Evolutionary conservation across 164 flowering plant genomes (phyloP), one percentile per base, ranked within the genome.

Genomic region (Aristolochia contorta): DNA sequence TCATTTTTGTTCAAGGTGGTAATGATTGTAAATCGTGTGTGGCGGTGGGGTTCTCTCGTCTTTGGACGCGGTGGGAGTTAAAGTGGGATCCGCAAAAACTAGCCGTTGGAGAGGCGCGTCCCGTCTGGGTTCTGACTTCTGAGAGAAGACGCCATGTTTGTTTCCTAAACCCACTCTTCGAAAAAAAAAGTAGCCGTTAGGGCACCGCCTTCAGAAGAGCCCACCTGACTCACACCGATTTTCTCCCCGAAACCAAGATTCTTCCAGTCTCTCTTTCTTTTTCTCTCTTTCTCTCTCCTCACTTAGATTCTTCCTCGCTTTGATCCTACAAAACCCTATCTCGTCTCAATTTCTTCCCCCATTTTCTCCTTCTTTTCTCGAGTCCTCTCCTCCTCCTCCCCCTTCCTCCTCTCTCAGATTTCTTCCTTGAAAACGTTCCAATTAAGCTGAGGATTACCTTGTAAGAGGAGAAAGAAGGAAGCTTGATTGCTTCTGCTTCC

Each of bases 131-230:
- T 27, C 30, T 27, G 30, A 27, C 30, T 5, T 37, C 43, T 37
- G 43, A 37, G 43, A 37, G 43, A 10, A 37, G 43, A 27, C 10
- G 66, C n/a, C 47, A 49, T 32, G 14, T 6, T 20, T 27, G 30
- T 2, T 19, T 32, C 51, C 20, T n/a, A n/a, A 25, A 58, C 16
- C 43, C 16, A 22, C 52, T 15, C 33, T 46, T 58, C 53, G 25
- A 33, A 12, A 45, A 64, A 66, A 27, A 27, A 73, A 73, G 61
- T 76, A 77, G 80, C 80, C 77, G 80, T 77, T 77, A 32, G 56
- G 5, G 18, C 47, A 51, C 54, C 49, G 9, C 58, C 52, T 20
- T 8, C 14, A 50, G 41, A 64, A 55, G 30, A 45, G 27, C 43
- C 67, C 65, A 48, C 54, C 67, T 45, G 37, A n/a, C 54, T 62